These are phyloP conservation scores for Leishmania mexicana DNA, from an alignment of 208 protist genomes.

Conservation along the genomic window DNA sequence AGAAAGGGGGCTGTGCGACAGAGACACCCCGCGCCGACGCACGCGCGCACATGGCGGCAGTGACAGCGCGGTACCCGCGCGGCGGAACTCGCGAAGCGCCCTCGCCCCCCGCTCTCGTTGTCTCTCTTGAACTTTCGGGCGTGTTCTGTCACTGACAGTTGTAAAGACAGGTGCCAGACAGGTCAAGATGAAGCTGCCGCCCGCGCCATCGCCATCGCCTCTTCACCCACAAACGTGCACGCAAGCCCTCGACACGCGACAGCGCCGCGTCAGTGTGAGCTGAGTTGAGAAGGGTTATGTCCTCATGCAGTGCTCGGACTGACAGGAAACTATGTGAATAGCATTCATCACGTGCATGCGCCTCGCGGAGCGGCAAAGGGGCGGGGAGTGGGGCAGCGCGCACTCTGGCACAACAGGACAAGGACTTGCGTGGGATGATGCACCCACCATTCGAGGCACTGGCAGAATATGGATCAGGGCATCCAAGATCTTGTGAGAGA, in stretches of 20 bases:
- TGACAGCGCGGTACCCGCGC: neutral
- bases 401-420: too few relatives aligned
- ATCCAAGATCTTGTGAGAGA: too few relatives aligned
- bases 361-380: neutral
- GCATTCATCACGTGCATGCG: slow-evolving; percentile 15
- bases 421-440: too few relatives aligned
- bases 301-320: slow-evolving; percentile 22
- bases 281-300: slow-evolving; percentile 16
- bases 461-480: too few relatives aligned
- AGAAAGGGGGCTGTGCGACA: neutral
- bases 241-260: neutral
- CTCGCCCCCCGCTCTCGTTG: neutral
- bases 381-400: neutral
- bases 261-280: slow-evolving; percentile 6
- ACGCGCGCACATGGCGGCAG: neutral
- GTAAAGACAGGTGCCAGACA: slow-evolving; percentile 9
- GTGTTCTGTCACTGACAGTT: slow-evolving; percentile 3
- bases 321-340: slow-evolving; percentile 27
- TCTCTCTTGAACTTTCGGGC: slow-evolving; percentile 9
- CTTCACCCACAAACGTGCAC: slow-evolving; percentile 1
- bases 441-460: too few relatives aligned
- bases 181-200: neutral
- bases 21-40: neutral
- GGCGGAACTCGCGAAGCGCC: slow-evolving; percentile 7
- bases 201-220: neutral